A percentile compares a stretch with the other conserved stretches of the same genome.
phyloP scores from a whole-genome alignment of 495 filamentous ascomycete species.

The Xylaria telfairii region DNA sequence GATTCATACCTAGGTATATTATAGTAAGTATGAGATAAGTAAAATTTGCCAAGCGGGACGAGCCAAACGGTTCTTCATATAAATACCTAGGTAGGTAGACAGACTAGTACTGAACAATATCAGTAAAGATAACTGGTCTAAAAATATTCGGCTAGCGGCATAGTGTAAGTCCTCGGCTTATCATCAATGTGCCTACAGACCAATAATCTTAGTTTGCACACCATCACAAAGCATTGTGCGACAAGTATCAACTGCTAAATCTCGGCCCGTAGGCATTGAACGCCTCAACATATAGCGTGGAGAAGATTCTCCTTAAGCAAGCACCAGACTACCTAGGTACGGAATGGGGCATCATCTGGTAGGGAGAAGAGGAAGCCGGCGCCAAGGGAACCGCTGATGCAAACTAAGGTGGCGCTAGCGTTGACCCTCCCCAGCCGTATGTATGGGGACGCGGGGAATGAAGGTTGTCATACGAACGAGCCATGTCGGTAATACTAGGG shows the following conservation, averaged over 20 bases:
- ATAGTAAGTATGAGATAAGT: neutral
- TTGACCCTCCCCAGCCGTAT: conserved; percentile 1
- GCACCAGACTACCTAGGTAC: too few species aligned
- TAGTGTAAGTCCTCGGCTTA: neutral
- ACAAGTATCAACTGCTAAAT: neutral
- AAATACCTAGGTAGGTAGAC: too few species aligned
- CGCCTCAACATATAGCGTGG: neutral
- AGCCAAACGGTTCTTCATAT: neutral
- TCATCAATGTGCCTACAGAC: neutral
- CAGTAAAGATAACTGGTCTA: neutral
- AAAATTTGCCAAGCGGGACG: conserved; percentile 10
- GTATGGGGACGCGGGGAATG: conserved; percentile 20
- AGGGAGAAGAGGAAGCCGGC: too few species aligned
- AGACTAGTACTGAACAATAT: too few species aligned
- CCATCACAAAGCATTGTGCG: neutral
- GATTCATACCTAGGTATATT: neutral
- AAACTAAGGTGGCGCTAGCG: conserved; percentile 2
- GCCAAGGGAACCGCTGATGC: conserved; percentile 13
- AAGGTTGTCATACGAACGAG: neutral
- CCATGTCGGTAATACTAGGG: neutral
- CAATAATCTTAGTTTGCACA: neutral
- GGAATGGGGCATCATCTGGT: neutral
- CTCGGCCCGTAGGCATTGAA: neutral
- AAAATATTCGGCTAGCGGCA: neutral
- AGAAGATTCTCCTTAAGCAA: neutral